Base-by-base conservation (phyloP, 352 stramenopile species). In the Phytopythium ostracodes region DNA sequence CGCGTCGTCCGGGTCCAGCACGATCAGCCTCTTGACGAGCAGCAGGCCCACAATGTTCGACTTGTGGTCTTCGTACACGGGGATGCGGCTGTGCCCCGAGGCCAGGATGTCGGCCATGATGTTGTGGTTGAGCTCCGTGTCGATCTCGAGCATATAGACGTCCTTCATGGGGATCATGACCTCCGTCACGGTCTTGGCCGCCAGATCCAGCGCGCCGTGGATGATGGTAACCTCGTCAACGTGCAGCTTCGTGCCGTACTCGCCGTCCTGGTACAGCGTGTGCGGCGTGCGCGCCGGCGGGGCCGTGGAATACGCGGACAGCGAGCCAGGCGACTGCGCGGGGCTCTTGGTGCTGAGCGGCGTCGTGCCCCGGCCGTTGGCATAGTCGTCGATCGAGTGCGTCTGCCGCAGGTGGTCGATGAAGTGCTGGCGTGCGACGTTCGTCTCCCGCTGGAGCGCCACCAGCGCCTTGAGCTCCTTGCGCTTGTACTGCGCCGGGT, bases 171-270 rank as follows among this genome's bases (percentile, higher is more conserved):
- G 88, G 38, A 96, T 97, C 84, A 96, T 97, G 20, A 96, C 82
- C 60, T 98, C 83, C 1, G 62, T 68, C 4, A 96, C 87, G 1
- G 81, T 90, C 63, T 93, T 97, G 46, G 87, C 77, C 20, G 84
- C 89, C 49, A 98, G 76, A 52, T 89, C 73, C 49, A 98, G 61
- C 14, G 92, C 90, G 35, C 94, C 96, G 64, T 97, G 88, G 57
- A 98, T 96, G 62, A 98, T 96, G 2, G 77, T 94, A 2, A 98
- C 88, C 72, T 98, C 92, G 63, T 97, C 89, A 35, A 78, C 77
- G 58, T 89, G 72, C n/a, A 93, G 59, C 17, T 72, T 56, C 2
- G 83, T 91, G 29, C 77, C 72, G 59, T 81, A 72, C 2, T 75
- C 71, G 22, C 71, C 79, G 56, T 84, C 66, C 46, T 82, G 67